A percentile compares a stretch with the other conserved stretches of the same genome.
Conservation (phyloP, 352 stramenopile species). For the Globisporangium ultimum region DNA sequence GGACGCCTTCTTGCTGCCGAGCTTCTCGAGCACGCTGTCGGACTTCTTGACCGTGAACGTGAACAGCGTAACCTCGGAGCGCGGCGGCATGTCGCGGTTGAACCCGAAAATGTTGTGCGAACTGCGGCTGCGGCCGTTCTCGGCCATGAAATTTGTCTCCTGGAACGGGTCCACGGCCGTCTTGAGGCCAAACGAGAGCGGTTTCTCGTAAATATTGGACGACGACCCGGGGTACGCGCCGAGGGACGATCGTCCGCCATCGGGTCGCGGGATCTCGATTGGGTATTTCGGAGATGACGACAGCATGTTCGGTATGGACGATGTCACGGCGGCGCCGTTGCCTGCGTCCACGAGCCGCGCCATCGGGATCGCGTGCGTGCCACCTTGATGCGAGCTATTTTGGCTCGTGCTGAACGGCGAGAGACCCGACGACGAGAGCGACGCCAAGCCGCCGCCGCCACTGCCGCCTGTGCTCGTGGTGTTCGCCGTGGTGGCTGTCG, state of each 20-base stretch:
- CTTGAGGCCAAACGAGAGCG: constrained; percentile 25
- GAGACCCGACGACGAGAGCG: constrained; percentile 13
- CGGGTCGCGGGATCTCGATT: constrained; percentile 57
- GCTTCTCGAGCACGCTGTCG: constrained; percentile 78
- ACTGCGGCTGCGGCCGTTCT: constrained; percentile 66
- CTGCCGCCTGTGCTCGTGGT: neutral
- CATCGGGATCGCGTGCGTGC: constrained; percentile 10
- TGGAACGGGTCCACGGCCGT: constrained; percentile 24
- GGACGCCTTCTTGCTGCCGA: constrained; percentile 77
- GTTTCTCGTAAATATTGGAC: constrained; percentile 30
- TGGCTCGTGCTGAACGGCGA: constrained; percentile 1
- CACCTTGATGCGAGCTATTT: neutral
- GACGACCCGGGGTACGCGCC: constrained; percentile 27
- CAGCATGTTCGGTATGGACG: constrained; percentile 10
- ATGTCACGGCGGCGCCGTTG: constrained; percentile 10
- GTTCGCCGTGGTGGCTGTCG: constrained; percentile 4
- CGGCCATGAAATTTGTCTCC: constrained; percentile 46
- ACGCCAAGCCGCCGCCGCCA: neutral
- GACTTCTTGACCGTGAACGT: constrained; percentile 87
- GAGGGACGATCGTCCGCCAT: constrained; percentile 39
- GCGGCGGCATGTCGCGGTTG: constrained; percentile 34
- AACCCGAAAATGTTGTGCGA: constrained; percentile 83
- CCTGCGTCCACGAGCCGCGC: constrained; percentile 10
- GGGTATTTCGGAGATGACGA: constrained; percentile 44
- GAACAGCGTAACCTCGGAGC: constrained; percentile 75